Conservation (phyloP, 805 yeast genomes). For the Lipomyces sp. region DNA sequence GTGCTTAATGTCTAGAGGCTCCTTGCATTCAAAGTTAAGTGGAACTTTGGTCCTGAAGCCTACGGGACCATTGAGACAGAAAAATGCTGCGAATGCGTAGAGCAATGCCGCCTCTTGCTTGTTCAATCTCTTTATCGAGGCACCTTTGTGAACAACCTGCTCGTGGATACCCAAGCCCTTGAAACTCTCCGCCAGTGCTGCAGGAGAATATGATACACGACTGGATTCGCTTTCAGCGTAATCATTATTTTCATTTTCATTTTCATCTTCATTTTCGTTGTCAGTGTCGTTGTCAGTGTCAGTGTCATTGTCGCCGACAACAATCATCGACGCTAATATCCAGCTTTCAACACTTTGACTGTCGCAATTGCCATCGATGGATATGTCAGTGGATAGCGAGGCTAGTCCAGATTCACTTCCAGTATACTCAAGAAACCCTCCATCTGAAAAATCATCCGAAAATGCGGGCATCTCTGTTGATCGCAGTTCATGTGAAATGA, state of each 20-base stretch:
- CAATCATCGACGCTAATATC: conserved; percentile 5
- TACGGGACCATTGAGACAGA: conserved; percentile 25
- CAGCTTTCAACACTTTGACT: conserved; percentile 9
- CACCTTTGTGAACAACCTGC: conserved; percentile 14
- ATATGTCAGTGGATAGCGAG: neutral
- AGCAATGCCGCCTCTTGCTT: conserved; percentile 12
- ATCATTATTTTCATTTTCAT: conserved; percentile 5
- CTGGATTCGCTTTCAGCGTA: neutral
- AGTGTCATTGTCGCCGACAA: neutral
- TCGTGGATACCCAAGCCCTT: conserved; percentile 4
- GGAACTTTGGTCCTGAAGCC: conserved; percentile 20
- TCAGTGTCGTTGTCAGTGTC: conserved; percentile 5
- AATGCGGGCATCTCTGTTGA: neutral
- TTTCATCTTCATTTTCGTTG: neutral
- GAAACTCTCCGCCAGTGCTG: conserved; percentile 5
- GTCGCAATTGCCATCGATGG: neutral
- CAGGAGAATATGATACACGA: neutral
- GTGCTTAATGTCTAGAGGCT: neutral
- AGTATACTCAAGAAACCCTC: conserved; percentile 2
- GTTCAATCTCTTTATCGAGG: neutral
- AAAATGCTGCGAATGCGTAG: conserved; percentile 25
- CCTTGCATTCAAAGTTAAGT: conserved; percentile 4
- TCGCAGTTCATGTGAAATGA: neutral
- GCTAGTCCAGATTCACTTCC: neutral
- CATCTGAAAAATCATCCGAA: conserved; percentile 1